Conservation (phyloP, 805 yeast species). For the Zygosaccharomyces bailii region DNA sequence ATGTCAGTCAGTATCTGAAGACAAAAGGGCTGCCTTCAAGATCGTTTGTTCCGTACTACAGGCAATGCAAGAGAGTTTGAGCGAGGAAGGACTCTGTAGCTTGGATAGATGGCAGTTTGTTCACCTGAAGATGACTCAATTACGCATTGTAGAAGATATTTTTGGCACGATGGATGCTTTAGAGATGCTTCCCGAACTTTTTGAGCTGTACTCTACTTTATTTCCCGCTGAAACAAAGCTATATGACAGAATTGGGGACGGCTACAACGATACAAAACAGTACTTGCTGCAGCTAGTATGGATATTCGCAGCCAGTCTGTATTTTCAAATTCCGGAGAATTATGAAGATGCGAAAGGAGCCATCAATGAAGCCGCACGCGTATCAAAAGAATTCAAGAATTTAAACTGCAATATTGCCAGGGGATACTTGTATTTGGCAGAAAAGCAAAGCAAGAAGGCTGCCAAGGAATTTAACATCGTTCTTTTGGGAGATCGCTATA, state of each 20-base stretch:
- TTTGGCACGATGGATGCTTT: conserved; percentile 58
- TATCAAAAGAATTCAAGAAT: conserved; percentile 43
- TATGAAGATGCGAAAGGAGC: conserved; percentile 65
- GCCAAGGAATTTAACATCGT: conserved; percentile 64
- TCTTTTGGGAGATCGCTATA: conserved; percentile 46
- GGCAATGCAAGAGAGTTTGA: conserved; percentile 38
- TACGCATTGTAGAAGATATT: conserved; percentile 62
- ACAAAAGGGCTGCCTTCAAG: conserved; percentile 51
- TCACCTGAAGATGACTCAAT: conserved; percentile 71
- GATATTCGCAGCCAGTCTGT: conserved; percentile 69
- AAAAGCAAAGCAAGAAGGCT: conserved; percentile 44
- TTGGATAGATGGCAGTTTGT: conserved; percentile 47
- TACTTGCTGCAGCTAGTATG: conserved; percentile 59
- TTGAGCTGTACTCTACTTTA: conserved; percentile 52
- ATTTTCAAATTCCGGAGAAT: conserved; percentile 46
- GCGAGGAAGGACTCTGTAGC: conserved; percentile 14
- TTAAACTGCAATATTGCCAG: conserved; percentile 28
- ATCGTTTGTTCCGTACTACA: conserved; percentile 52
- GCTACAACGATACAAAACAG: conserved; percentile 30
- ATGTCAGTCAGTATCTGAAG: conserved; percentile 59
- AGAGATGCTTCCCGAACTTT: conserved; percentile 63
- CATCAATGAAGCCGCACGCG: conserved; percentile 63
- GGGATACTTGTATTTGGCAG: conserved; percentile 36
- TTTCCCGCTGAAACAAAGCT: conserved; percentile 32
- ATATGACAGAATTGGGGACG: conserved; percentile 16